These are phyloP conservation scores for Exobasidium cylindrosporum DNA, from an alignment of 1,284 basidiomycete species.

Conservation along the genomic window DNA sequence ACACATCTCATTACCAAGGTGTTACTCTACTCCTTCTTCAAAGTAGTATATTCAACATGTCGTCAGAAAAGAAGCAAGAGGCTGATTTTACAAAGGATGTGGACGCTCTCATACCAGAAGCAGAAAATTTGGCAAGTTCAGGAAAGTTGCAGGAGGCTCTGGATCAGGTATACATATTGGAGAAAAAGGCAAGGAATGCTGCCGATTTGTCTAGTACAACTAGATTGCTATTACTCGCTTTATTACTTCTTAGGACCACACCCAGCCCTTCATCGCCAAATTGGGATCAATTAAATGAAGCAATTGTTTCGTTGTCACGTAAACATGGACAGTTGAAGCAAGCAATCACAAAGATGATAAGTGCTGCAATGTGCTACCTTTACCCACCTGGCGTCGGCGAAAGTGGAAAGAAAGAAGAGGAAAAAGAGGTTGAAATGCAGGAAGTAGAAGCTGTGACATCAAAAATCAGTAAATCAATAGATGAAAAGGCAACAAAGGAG, in stretches of 20 bases:
- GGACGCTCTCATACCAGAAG: conserved; percentile 53
- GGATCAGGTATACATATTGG: conserved; percentile 82
- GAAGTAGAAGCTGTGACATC: conserved; percentile 67
- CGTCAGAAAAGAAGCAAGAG: conserved; percentile 60
- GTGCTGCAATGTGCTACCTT: conserved; percentile 49
- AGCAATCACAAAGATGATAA: conserved; percentile 80
- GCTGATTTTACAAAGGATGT: conserved; percentile 57
- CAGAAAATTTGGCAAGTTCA: conserved; percentile 59
- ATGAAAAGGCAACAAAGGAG: conserved; percentile 20
- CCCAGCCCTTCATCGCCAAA: conserved; percentile 31
- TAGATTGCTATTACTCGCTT: conserved; percentile 70
- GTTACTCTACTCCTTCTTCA: too few relatives aligned
- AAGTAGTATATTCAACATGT: conserved; percentile 13
- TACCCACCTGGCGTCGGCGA: conserved; percentile 54
- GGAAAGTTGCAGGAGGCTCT: conserved; percentile 79
- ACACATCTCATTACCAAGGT: too few relatives aligned
- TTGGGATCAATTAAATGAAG: conserved; percentile 39
- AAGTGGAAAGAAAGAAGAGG: conserved; percentile 71
- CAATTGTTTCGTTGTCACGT: conserved; percentile 63
- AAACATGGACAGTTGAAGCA: conserved; percentile 97
- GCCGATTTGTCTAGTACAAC: conserved; percentile 88
- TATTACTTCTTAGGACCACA: conserved; percentile 56
- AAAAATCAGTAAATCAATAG: conserved; percentile 18
- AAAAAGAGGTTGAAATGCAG: conserved; percentile 61
- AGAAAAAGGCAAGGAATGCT: conserved; percentile 96